Percentiles rank a stretch among this genome's conserved stretches.
These are phyloP conservation scores for Bipolaris sorokiniana DNA, from an alignment of 2,329 filamentous ascomycete genomes.

Conservation along the genomic window DNA sequence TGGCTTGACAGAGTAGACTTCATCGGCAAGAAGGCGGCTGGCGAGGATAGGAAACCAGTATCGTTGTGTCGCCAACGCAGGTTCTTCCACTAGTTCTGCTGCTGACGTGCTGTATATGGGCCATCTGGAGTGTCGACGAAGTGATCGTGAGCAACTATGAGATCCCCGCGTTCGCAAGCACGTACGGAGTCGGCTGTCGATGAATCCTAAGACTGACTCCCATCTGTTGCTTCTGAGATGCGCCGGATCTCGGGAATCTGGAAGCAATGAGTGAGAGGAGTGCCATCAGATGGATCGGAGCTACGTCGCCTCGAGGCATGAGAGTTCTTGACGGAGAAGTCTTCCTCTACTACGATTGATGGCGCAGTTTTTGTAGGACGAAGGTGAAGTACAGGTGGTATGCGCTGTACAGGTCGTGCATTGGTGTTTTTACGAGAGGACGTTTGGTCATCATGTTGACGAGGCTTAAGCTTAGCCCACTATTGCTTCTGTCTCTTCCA, in stretches of 20 bases:
- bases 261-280: conserved; percentile 11
- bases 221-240: conserved; percentile 7
- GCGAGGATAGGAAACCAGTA: too few relatives aligned
- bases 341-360: conserved; percentile 6
- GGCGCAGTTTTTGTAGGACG: conserved; percentile 16
- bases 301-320: conserved; percentile 5
- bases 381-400: conserved; percentile 17
- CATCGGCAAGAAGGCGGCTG: not conserved
- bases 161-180: conserved; percentile 14
- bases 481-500: conserved; percentile 1
- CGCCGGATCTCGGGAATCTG: conserved; percentile 13
- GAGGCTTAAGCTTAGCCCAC: not conserved
- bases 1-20: not conserved
- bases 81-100: conserved; percentile 1
- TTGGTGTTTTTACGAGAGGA: not conserved
- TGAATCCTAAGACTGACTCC: not conserved
- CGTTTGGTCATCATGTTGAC: not conserved
- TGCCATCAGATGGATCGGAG: conserved; percentile 23
- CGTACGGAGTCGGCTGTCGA: conserved; percentile 1
- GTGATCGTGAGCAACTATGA: conserved; percentile 6
- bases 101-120: not conserved
- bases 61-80: conserved; percentile 1
- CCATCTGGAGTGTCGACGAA: conserved; percentile 7
- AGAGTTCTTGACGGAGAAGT: not conserved
- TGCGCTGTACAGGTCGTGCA: conserved; percentile 12